Conservation (phyloP, 1,284 basidiomycete genomes). For the Ustilago vetiveriae region DNA sequence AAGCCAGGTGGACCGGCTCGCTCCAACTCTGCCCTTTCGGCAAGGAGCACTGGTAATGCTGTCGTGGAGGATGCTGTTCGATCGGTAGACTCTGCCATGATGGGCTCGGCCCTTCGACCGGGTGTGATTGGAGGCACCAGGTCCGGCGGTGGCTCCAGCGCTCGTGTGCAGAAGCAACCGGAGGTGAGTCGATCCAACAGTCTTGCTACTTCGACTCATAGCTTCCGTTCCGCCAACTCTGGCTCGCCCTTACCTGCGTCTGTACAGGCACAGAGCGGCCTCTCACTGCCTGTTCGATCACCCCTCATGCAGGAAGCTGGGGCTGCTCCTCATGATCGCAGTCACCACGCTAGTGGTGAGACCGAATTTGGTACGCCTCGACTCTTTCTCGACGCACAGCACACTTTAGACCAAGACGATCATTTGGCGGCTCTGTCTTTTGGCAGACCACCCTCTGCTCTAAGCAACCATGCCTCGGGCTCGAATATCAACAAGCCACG, state of each 20-base stretch:
- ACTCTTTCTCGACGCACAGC: conserved; percentile 42
- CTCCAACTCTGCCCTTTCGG: conserved; percentile 27
- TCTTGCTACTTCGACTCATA: conserved; percentile 32
- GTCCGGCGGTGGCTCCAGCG: background rate
- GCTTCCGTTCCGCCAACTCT: conserved; percentile 41
- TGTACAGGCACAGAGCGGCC: conserved; percentile 3
- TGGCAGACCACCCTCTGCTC: conserved; percentile 8
- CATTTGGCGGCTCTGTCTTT: conserved; percentile 4
- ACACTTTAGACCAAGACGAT: conserved; percentile 20
- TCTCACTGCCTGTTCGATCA: conserved; percentile 14
- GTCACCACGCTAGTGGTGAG: conserved; percentile 16
- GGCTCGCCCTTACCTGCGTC: conserved; percentile 25
- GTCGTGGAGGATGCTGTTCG: conserved; percentile 20
- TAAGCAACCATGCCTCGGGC: background rate
- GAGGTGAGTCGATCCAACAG: conserved; percentile 43
- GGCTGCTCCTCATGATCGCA: conserved; percentile 9
- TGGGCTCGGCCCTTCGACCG: conserved; percentile 9
- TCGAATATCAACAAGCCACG: conserved; percentile 15
- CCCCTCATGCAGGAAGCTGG: conserved; percentile 20
- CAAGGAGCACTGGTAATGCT: conserved; percentile 12
- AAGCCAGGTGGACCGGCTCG: conserved; percentile 27
- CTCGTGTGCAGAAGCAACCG: conserved; percentile 7
- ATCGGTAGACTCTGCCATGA: conserved; percentile 30
- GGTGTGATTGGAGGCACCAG: conserved; percentile 30
- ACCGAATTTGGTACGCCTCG: conserved; percentile 41